A percentile compares a stretch with the other conserved stretches of the same genome.
phyloP scores from a whole-genome alignment of 1,284 basidiomycete species.

The Puccinia polysora region DNA sequence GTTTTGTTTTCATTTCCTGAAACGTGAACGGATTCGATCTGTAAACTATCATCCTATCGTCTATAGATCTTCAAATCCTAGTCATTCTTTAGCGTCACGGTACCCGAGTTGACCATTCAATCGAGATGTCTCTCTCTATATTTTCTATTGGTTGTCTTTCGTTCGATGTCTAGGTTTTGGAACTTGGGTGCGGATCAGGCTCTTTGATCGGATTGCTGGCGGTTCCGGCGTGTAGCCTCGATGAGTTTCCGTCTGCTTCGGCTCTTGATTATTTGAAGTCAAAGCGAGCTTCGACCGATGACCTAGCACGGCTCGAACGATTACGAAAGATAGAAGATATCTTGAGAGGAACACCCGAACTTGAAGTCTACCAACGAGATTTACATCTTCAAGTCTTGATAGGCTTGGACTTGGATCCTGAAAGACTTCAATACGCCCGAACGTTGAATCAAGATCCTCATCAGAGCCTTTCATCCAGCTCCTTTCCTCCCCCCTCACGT shows the following conservation, averaged over 20 bases:
- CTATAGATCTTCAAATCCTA: not conserved
- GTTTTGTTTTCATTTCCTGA: slow-evolving; percentile 26
- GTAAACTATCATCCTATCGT: no score
- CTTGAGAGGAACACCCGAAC: not conserved
- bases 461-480: not conserved
- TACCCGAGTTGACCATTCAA: no score
- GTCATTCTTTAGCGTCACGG: not conserved
- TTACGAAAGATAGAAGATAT: not conserved
- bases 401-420: slow-evolving; percentile 17
- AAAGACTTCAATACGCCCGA: not conserved
- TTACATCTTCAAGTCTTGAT: slow-evolving; percentile 19
- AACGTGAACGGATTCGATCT: slow-evolving; percentile 16
- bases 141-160: not conserved
- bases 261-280: not conserved
- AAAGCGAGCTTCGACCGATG: not conserved
- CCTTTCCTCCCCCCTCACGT: not conserved
- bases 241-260: slow-evolving; percentile 8
- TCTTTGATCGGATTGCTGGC: slow-evolving; percentile 21
- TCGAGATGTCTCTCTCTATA: not conserved
- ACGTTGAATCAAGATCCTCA: not conserved
- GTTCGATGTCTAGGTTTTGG: slow-evolving; percentile 4
- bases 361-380: slow-evolving; percentile 12
- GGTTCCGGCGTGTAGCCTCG: not conserved
- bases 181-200: slow-evolving; percentile 37
- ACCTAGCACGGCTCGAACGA: not conserved